Evolutionary conservation across 805 yeast species (phyloP).

Genomic region (Huiozyma sinensis): DNA sequence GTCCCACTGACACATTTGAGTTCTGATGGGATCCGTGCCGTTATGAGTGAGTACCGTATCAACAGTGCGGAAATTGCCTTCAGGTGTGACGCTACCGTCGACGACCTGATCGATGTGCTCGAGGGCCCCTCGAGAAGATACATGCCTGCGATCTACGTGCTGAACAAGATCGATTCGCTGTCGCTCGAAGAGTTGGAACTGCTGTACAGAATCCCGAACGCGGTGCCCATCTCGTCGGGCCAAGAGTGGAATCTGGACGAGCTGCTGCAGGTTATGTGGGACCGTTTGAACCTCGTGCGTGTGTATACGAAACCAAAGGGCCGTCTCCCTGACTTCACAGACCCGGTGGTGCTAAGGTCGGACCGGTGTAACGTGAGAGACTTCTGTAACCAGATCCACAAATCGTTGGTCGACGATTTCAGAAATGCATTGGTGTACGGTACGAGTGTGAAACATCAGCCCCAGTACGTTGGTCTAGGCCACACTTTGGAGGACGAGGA

Average conservation of each 20-base stretch:
- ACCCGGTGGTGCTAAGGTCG: constrained; percentile 84
- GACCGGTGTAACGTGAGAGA: constrained; percentile 84
- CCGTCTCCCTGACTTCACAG: constrained; percentile 80
- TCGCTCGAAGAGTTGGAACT: constrained; percentile 88
- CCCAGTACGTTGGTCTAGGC: constrained; percentile 84
- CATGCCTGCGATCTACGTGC: constrained; percentile 89
- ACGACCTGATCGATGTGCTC: constrained; percentile 87
- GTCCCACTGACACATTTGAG: constrained; percentile 87
- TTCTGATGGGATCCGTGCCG: constrained; percentile 89
- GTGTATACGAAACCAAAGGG: constrained; percentile 98
- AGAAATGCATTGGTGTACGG: constrained; percentile 91
- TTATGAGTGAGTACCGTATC: constrained; percentile 88
- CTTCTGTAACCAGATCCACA: constrained; percentile 94
- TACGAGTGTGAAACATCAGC: constrained; percentile 92
- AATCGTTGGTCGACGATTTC: constrained; percentile 85
- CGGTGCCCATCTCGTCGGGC: constrained; percentile 94
- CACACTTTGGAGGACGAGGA: constrained; percentile 91
- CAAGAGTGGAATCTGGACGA: constrained; percentile 97
- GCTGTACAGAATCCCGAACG: constrained; percentile 86
- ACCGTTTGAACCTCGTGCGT: constrained; percentile 75
- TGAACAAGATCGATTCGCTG: constrained; percentile 92
- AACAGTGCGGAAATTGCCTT: constrained; percentile 94
- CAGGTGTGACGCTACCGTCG: constrained; percentile 96
- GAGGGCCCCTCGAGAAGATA: constrained; percentile 87
- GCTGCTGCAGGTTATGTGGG: constrained; percentile 92